Evolutionary conservation across 1,284 basidiomycete genomes (phyloP).

Genomic region (Mycosarcoma maydis): DNA sequence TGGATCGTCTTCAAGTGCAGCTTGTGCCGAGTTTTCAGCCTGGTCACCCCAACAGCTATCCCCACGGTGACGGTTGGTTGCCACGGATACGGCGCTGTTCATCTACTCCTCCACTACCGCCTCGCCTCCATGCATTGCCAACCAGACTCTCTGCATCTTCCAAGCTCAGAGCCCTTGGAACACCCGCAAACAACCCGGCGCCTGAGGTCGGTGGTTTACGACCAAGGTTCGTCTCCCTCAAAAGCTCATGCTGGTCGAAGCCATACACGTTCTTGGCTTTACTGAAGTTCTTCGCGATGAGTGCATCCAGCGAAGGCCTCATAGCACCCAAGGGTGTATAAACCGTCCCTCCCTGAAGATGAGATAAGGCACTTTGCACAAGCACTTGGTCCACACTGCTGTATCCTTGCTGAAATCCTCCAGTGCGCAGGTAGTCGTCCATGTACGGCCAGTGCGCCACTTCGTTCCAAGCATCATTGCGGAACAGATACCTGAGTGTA

Average conservation of each 20-base stretch:
- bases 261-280: neutral
- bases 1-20: no score
- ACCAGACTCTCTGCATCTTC: neutral
- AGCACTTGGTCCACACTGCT: neutral
- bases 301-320: neutral
- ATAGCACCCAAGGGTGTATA: neutral
- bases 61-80: no score
- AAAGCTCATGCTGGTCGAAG: neutral
- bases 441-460: neutral
- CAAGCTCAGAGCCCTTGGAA: neutral
- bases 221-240: neutral
- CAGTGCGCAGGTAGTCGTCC: conserved; percentile 10
- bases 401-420: conserved; percentile 1
- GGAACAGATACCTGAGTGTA: conserved; percentile 15
- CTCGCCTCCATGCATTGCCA: neutral
- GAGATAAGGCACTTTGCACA: neutral
- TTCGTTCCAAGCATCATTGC: neutral
- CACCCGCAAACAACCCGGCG: neutral
- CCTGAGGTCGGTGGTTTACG: neutral
- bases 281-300: neutral
- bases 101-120: no score
- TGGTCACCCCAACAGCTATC: no score
- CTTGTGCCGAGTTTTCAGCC: no score
- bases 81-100: no score
- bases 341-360: neutral